A percentile compares a stretch with the other conserved stretches of the same genome.
Evolutionary conservation across 495 filamentous ascomycete genomes (phyloP).

Genomic region (Usnea hakonensis): DNA sequence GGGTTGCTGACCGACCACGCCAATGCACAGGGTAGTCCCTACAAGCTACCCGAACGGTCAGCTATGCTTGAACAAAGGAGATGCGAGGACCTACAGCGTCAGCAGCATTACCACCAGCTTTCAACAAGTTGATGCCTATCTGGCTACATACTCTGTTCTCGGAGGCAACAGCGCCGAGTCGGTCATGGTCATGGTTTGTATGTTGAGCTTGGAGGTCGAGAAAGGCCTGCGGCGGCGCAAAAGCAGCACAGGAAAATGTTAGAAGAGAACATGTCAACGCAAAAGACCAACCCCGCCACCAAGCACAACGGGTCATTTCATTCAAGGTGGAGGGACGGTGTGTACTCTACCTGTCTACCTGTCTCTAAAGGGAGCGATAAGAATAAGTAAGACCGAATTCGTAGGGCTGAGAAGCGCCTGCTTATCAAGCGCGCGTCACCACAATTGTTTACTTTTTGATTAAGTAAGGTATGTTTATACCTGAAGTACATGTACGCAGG

Average conservation of each 20-base stretch:
- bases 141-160: slow-evolving; percentile 68
- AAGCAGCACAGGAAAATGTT: not conserved
- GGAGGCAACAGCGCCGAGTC: slow-evolving; percentile 65
- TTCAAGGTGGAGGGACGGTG: too few relatives aligned
- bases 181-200: slow-evolving; percentile 21
- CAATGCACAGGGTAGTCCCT: slow-evolving; percentile 64
- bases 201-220: not conserved
- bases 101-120: slow-evolving; percentile 64
- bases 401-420: too few relatives aligned
- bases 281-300: not conserved
- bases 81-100: slow-evolving; percentile 46
- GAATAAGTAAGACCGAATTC: too few relatives aligned
- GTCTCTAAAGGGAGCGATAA: too few relatives aligned
- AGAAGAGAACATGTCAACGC: not conserved
- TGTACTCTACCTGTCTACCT: too few relatives aligned
- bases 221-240: not conserved
- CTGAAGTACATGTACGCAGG: too few relatives aligned
- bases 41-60: slow-evolving; percentile 39
- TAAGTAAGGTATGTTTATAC: too few relatives aligned
- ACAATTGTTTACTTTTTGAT: too few relatives aligned
- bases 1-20: slow-evolving; percentile 50
- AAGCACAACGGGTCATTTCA: not conserved
- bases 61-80: not conserved
- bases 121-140: slow-evolving; percentile 66
- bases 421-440: too few relatives aligned